These are phyloP conservation scores for Acanthamoeba divionensis DNA, from an alignment of 208 protist genomes.

Conservation along the genomic window DNA sequence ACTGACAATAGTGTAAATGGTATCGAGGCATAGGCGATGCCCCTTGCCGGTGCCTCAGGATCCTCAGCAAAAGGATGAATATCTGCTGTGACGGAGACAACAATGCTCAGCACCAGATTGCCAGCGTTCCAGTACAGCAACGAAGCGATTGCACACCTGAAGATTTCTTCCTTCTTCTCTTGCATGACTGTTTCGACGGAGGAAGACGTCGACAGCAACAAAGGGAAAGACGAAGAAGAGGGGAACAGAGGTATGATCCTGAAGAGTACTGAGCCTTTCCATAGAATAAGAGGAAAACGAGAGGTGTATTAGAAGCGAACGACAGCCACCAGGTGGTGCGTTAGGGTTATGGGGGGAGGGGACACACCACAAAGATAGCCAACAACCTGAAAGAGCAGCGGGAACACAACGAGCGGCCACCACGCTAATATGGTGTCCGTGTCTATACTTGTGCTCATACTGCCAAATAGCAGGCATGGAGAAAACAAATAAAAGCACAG, in stretches of 20 bases:
- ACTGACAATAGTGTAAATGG: background rate
- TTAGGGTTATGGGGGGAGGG: background rate
- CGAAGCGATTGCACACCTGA: background rate
- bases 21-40: background rate
- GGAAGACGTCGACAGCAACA: background rate
- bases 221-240: background rate
- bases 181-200: no score
- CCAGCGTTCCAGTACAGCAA: background rate
- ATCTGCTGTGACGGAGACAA: slow-evolving; percentile 9
- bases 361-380: background rate
- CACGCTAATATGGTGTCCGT: background rate
- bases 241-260: no score
- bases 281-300: background rate
- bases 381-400: background rate
- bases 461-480: background rate
- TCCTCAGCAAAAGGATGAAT: background rate
- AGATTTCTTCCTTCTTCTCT: no score
- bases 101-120: background rate
- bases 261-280: no score
- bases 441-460: background rate
- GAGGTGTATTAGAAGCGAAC: background rate
- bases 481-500: background rate
- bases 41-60: background rate
- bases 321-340: background rate
- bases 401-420: slow-evolving; percentile 16